These are phyloP conservation scores for Ichthyophonus hoferi DNA, from an alignment of 208 protist species.

Conservation along the genomic window DNA sequence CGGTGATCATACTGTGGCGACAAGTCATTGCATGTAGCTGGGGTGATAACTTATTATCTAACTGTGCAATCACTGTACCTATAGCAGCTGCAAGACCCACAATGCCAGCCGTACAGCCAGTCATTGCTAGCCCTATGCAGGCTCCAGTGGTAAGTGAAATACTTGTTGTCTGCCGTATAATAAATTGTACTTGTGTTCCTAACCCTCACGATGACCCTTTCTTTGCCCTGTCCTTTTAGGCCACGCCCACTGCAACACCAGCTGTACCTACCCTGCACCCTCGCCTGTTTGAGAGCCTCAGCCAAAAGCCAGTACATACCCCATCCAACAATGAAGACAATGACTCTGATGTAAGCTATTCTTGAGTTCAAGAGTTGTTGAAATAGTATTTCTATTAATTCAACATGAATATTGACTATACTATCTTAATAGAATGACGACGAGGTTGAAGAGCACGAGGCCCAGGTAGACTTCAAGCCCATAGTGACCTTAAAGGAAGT, in stretches of 20 bases:
- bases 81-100: too few species aligned
- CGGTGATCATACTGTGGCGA: too few species aligned
- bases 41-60: too few species aligned
- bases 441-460: slow-evolving; percentile 12
- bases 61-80: too few species aligned
- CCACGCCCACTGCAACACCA: not conserved
- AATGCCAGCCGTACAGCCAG: too few species aligned
- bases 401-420: too few species aligned
- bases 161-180: not conserved
- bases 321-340: not conserved
- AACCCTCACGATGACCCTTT: not conserved
- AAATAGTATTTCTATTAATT: too few species aligned
- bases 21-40: too few species aligned
- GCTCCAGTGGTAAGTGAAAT: too few species aligned
- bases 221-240: not conserved
- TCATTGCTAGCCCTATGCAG: too few species aligned
- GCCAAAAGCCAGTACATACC: not conserved
- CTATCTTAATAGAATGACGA: not conserved
- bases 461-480: slow-evolving; percentile 23
- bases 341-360: not conserved
- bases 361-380: not conserved
- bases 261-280: not conserved
- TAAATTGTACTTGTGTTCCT: not conserved
- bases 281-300: not conserved
- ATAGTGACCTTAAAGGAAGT: slow-evolving; percentile 45